These are phyloP conservation scores for Salix suchowensis DNA, from an alignment of 345 rosid species.

Conservation along the genomic window DNA sequence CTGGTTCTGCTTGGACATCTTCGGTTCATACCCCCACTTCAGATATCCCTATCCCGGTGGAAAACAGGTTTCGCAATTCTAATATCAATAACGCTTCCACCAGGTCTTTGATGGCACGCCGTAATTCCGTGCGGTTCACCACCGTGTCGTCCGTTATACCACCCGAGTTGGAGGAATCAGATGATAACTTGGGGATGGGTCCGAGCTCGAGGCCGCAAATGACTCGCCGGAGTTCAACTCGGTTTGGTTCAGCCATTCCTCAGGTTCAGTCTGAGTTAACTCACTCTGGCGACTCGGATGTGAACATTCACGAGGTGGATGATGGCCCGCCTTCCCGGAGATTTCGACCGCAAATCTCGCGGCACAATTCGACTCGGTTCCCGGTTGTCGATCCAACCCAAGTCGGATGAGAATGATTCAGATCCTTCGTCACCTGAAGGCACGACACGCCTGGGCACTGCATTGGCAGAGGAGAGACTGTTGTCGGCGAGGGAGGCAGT, in stretches of 20 bases:
- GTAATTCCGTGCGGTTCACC: slow-evolving; percentile 26
- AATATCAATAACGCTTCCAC: neutral
- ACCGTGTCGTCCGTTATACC: slow-evolving; percentile 10
- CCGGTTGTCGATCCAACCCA: neutral
- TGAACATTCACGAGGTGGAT: slow-evolving; percentile 14
- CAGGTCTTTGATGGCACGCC: slow-evolving; percentile 29
- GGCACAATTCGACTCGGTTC: slow-evolving; percentile 44
- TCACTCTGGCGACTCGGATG: slow-evolving; percentile 27
- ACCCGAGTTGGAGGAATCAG: slow-evolving; percentile 6
- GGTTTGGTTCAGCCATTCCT: slow-evolving; percentile 25
- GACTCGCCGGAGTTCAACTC: slow-evolving; percentile 47
- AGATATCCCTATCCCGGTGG: slow-evolving; percentile 38
- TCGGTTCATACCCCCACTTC: slow-evolving; percentile 49
- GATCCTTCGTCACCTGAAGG: slow-evolving; percentile 35
- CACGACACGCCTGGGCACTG: slow-evolving; percentile 33
- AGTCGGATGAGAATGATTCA: slow-evolving; percentile 14
- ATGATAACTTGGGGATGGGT: neutral
- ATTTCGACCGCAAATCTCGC: slow-evolving; percentile 47
- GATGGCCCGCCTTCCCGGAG: slow-evolving; percentile 34
- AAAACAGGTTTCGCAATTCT: neutral
- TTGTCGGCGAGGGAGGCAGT: slow-evolving; percentile 82
- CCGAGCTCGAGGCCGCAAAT: slow-evolving; percentile 29
- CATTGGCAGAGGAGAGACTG: slow-evolving; percentile 55
- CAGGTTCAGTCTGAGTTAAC: slow-evolving; percentile 10
- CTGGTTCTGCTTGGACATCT: slow-evolving; percentile 67